These are phyloP conservation scores for Pichia sp. DNA, from an alignment of 1,139 yeast species.

Conservation along the genomic window DNA sequence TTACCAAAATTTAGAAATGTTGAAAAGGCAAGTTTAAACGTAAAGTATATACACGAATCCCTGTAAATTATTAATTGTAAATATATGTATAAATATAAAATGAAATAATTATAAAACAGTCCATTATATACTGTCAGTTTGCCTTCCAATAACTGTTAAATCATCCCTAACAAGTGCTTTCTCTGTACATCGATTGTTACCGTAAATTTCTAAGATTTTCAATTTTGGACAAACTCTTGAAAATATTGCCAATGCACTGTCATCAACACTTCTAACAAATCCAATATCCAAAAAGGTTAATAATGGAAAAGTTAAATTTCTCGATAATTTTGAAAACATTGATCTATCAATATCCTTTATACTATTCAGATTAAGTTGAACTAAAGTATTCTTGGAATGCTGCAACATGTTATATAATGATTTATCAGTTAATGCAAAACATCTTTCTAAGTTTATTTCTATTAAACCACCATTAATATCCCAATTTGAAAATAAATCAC, in stretches of 20 bases:
- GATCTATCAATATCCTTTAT: slow-evolving; percentile 47
- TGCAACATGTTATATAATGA: slow-evolving; percentile 53
- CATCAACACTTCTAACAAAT: slow-evolving; percentile 69
- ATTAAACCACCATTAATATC: slow-evolving; percentile 53
- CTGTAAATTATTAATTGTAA: slow-evolving; percentile 4
- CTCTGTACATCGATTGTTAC: slow-evolving; percentile 62
- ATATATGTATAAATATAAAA: neutral
- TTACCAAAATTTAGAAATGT: slow-evolving; percentile 57
- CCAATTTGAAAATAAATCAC: slow-evolving; percentile 49
- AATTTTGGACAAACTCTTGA: slow-evolving; percentile 55
- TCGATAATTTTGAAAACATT: slow-evolving; percentile 38
- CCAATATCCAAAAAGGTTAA: slow-evolving; percentile 66
- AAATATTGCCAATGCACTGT: slow-evolving; percentile 48
- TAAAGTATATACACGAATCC: slow-evolving; percentile 21
- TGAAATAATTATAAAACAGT: slow-evolving; percentile 18
- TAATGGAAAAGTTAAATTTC: slow-evolving; percentile 42
- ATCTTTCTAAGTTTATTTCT: slow-evolving; percentile 57
- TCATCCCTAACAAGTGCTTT: slow-evolving; percentile 48
- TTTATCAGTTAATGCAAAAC: slow-evolving; percentile 56
- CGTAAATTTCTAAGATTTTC: slow-evolving; percentile 68
- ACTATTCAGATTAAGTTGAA: slow-evolving; percentile 67
- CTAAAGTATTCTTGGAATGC: slow-evolving; percentile 63
- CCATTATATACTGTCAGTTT: slow-evolving; percentile 46
- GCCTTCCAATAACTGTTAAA: slow-evolving; percentile 67
- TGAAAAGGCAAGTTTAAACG: slow-evolving; percentile 38